Base-by-base conservation (phyloP, 139 green algal genomes). In the Auxenochlorella protothecoides region DNA sequence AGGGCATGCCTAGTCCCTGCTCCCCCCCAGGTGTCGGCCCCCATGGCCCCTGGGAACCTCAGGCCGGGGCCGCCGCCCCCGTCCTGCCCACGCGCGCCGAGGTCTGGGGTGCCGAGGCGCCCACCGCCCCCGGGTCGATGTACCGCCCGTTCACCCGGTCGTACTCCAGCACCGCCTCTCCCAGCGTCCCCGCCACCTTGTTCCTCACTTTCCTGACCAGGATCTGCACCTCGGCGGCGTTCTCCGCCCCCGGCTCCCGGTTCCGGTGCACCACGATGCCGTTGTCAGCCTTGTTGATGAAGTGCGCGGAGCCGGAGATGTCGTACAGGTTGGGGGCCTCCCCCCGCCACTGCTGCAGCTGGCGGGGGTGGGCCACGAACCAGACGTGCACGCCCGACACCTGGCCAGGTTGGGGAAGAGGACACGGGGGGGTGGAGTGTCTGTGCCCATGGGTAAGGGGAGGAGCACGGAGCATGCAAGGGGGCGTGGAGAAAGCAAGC, bases 271-370 rank as follows among this genome's bases (percentile, higher is more conserved):
- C 81, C 8, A 97, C 89, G n/a, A 98, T 88, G 51, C 92, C 94
- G 78, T 92, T 92, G 85, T 98, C 94, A 7, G 86, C 86, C 82
- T 98, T 98, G 83, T 97, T 97, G 76, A 96, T 90, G 83, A 97
- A 98, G 80, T 98, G 89, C 14, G 94, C 93, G 0, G 80, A 91
- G 66, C 94, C 94, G 62, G 76, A 89, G 78, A 98, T 98, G 80
- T 94, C 89, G 75, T 96, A 96, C 69, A 98, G 81, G 68, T 80
- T 89, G 59, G 93, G 93, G 3, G 90, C 74, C 65, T 93, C 74
- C 2, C 92, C 83, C 64, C 80, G 78, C 92, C 91, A 97, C 54
- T 91, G 78, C n/a, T 75, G 76, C 74, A 96, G 72, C 79, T 94
- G 88, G 11, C 86, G 78, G 0, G 94, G 94, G 81, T 98, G 94